A percentile compares a stretch with the other conserved stretches of the same genome.
phyloP scores from a whole-genome alignment of 257 asterid genomes.

The Dorcoceras hygrometricum region DNA sequence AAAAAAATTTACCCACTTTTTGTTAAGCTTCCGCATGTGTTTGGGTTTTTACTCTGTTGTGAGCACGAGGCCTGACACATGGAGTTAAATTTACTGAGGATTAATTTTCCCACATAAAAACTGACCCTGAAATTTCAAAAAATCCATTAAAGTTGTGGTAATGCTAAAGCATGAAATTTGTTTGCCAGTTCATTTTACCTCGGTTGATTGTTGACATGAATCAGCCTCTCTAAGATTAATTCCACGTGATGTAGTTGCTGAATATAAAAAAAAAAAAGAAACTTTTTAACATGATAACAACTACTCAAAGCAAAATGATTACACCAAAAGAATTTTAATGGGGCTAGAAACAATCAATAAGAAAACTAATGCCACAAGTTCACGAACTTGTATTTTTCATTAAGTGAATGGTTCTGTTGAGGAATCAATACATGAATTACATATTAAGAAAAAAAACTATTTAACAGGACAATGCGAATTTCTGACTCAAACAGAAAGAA shows the following conservation, averaged over 20 bases:
- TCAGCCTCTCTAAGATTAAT: conserved; percentile 86
- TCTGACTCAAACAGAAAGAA: conserved; percentile 22
- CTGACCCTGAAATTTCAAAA: conserved; percentile 10
- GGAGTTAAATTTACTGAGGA: too few relatives aligned
- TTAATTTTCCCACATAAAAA: conserved; percentile 2
- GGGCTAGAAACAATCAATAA: conserved; percentile 2
- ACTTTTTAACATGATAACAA: conserved; percentile 19
- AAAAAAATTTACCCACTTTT: too few relatives aligned
- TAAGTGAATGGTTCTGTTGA: neutral
- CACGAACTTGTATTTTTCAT: conserved; percentile 3
- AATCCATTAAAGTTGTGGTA: conserved; percentile 15
- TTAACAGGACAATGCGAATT: neutral
- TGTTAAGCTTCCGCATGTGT: too few relatives aligned
- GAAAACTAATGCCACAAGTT: neutral
- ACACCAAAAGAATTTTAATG: conserved; percentile 13
- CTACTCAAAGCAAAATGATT: conserved; percentile 17
- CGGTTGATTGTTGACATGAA: conserved; percentile 67
- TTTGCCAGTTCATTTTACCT: conserved; percentile 45
- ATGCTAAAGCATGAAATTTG: conserved; percentile 20
- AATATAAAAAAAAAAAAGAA: conserved; percentile 32
- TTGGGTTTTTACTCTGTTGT: too few relatives aligned
- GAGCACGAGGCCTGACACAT: too few relatives aligned
- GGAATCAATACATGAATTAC: conserved; percentile 18
- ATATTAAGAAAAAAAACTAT: conserved; percentile 8
- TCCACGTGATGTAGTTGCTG: conserved; percentile 87